Conservation (phyloP, 306 rosid genomes). For the Medicago lupulina region DNA sequence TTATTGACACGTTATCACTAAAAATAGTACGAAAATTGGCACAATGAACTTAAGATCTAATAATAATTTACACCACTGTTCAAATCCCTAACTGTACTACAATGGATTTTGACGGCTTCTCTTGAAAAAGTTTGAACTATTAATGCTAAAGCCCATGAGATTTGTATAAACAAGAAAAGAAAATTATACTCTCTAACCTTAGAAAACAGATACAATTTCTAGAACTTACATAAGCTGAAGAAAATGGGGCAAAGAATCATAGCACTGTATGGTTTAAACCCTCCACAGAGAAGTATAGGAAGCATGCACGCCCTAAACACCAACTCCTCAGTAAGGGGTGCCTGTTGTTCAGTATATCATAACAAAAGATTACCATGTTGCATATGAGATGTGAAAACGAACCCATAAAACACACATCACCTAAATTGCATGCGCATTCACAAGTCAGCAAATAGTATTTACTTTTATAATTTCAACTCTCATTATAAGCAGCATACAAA, state of each 20-base stretch:
- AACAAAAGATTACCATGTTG: constrained; percentile 32
- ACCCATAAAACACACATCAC: constrained; percentile 5
- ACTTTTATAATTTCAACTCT: constrained; percentile 2
- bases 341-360: constrained; percentile 70
- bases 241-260: constrained; percentile 81
- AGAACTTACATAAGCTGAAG: constrained; percentile 88
- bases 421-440: constrained; percentile 7
- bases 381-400: constrained; percentile 13
- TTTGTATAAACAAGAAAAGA: neutral
- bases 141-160: constrained; percentile 13
- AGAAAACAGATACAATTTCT: constrained; percentile 30
- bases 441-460: constrained; percentile 14
- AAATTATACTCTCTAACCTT: constrained; percentile 8
- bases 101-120: constrained; percentile 6
- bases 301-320: constrained; percentile 97
- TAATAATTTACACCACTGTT: neutral
- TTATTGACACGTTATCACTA: neutral
- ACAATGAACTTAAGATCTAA: constrained; percentile 26
- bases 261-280: constrained; percentile 62
- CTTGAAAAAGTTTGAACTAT: neutral
- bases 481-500: constrained; percentile 16
- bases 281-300: constrained; percentile 92
- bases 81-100: constrained; percentile 7
- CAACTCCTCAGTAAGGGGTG: constrained; percentile 91
- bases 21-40: constrained; percentile 17